phyloP scores from a whole-genome alignment of 805 yeast species.

The Starmerella ratchasimensis region DNA sequence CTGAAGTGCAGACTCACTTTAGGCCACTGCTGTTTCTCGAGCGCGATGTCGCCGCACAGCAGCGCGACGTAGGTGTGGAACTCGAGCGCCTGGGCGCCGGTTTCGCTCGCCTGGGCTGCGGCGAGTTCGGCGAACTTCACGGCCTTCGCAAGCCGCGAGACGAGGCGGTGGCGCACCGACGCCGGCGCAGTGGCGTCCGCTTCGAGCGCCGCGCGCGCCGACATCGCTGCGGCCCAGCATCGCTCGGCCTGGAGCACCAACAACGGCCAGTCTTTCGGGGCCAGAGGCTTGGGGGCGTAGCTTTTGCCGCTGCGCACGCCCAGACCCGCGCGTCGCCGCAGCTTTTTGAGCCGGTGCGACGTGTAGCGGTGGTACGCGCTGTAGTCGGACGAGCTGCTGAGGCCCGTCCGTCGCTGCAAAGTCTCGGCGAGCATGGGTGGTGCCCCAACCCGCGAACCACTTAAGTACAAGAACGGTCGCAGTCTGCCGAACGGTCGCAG shows the following conservation, averaged over 20 bases:
- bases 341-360: slow-evolving; percentile 44
- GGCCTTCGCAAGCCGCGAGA: slow-evolving; percentile 58
- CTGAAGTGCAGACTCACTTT: slow-evolving; percentile 40
- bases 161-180: slow-evolving; percentile 32
- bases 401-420: slow-evolving; percentile 20
- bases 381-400: slow-evolving; percentile 55
- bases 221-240: slow-evolving; percentile 55
- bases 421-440: slow-evolving; percentile 14
- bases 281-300: slow-evolving; percentile 33
- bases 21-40: slow-evolving; percentile 44
- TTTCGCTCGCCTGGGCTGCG: slow-evolving; percentile 9
- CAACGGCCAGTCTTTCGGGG: slow-evolving; percentile 37
- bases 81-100: slow-evolving; percentile 18
- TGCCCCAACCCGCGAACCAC: too few relatives aligned
- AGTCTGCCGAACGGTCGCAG: too few relatives aligned
- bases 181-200: slow-evolving; percentile 34
- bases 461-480: too few relatives aligned
- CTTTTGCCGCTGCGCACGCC: slow-evolving; percentile 50
- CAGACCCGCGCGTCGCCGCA: slow-evolving; percentile 51
- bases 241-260: slow-evolving; percentile 57
- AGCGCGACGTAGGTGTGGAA: slow-evolving; percentile 30
- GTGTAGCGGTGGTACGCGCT: slow-evolving; percentile 51
- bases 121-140: slow-evolving; percentile 34
- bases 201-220: slow-evolving; percentile 42
- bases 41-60: slow-evolving; percentile 37